A percentile compares a stretch with the other conserved stretches of the same genome.
Conservation (phyloP, 768 basidiomycete genomes). For the Mycena olivaceomarginata region DNA sequence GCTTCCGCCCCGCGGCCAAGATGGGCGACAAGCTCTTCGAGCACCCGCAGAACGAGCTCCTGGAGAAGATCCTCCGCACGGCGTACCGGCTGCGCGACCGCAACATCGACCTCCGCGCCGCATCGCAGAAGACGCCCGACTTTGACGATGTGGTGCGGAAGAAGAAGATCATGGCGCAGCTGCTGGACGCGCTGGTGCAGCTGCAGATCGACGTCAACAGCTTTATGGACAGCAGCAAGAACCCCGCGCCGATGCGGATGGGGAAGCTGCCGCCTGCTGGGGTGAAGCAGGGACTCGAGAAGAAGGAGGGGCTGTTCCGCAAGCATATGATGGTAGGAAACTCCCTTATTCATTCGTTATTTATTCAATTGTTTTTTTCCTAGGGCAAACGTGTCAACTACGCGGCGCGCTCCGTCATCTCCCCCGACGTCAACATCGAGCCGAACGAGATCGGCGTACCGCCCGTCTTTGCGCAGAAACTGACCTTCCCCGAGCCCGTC, state of each 20-base stretch:
- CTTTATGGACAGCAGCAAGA: constrained; percentile 98
- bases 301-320: constrained; percentile 98
- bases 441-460: constrained; percentile 99
- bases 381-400: constrained; percentile 99
- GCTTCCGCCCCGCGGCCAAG: constrained; percentile 95
- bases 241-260: constrained; percentile 88
- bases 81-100: constrained; percentile 88
- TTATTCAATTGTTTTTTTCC: constrained; percentile 22
- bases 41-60: constrained; percentile 95
- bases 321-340: constrained; percentile 97
- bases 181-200: constrained; percentile 91
- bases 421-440: constrained; percentile 99
- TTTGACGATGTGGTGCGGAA: constrained; percentile 71
- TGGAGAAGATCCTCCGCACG: constrained; percentile 87
- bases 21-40: constrained; percentile 96
- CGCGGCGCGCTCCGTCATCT: constrained; percentile 99
- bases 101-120: constrained; percentile 77
- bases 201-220: constrained; percentile 97
- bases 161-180: constrained; percentile 75
- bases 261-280: constrained; percentile 95
- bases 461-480: constrained; percentile 96
- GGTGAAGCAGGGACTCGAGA: constrained; percentile 97
- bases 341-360: constrained; percentile 5
- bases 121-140: constrained; percentile 74
- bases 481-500: constrained; percentile 98